These are phyloP conservation scores for Fusarium keratoplasticum DNA, from an alignment of 2,329 filamentous ascomycete genomes.

Conservation along the genomic window DNA sequence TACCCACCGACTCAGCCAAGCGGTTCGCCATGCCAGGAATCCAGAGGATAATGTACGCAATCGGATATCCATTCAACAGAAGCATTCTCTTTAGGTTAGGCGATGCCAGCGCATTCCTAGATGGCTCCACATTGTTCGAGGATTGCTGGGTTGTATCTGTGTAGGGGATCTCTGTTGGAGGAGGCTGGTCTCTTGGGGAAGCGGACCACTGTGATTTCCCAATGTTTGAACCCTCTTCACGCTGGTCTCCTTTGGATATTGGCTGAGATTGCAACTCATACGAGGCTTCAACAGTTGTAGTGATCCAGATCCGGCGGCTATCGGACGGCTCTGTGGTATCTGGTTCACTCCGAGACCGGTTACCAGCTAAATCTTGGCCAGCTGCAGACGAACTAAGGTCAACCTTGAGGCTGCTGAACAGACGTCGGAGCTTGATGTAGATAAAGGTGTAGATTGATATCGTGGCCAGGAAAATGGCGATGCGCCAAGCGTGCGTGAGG, in stretches of 20 bases:
- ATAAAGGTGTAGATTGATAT: not conserved
- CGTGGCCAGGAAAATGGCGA: not conserved
- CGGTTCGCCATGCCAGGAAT: constrained; percentile 5
- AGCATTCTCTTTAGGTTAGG: constrained; percentile 2
- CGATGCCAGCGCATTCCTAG: not conserved
- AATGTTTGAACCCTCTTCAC: not conserved
- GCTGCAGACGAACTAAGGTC: not conserved
- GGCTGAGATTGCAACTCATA: not conserved
- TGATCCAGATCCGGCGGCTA: not conserved
- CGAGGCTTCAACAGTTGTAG: not conserved
- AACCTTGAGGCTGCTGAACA: not conserved
- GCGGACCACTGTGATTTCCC: not conserved
- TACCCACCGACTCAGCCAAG: not conserved
- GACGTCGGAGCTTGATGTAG: not conserved
- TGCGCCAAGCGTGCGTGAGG: not conserved
- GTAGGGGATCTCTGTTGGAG: not conserved
- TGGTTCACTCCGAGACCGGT: not conserved
- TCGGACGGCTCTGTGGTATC: not conserved
- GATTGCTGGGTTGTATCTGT: not conserved
- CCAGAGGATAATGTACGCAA: constrained; percentile 6
- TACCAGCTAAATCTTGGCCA: not conserved
- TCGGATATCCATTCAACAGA: constrained; percentile 5
- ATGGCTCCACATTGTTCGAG: not conserved
- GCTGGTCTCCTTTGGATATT: not conserved
- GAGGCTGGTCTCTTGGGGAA: not conserved